phyloP scores from a whole-genome alignment of 352 stramenopile species.

The Saprolegnia parasitica region DNA sequence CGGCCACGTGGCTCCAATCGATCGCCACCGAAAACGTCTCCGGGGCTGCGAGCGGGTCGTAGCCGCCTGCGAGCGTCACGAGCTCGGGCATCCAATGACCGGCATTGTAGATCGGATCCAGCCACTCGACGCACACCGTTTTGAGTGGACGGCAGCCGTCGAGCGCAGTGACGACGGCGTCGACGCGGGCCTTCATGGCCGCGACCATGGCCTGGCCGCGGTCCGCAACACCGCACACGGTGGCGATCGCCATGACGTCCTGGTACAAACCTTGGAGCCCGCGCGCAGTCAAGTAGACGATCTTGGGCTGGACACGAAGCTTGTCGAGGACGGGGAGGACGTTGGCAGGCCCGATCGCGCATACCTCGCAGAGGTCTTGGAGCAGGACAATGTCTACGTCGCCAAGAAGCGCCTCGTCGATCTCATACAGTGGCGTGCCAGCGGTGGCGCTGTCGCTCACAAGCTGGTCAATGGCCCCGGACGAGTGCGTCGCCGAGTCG shows the following conservation, averaged over 20 bases:
- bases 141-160: conserved; percentile 19
- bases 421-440: conserved; percentile 22
- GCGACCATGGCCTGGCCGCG: conserved; percentile 17
- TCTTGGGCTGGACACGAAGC: conserved; percentile 3
- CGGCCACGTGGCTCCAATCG: conserved; percentile 21
- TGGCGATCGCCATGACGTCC: conserved; percentile 18
- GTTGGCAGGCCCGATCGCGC: conserved; percentile 23
- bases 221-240: conserved; percentile 1
- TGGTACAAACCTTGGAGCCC: conserved; percentile 20
- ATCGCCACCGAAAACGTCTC: conserved; percentile 28
- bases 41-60: conserved; percentile 25
- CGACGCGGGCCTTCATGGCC: conserved; percentile 14
- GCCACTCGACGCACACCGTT: conserved; percentile 27
- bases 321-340: conserved; percentile 25
- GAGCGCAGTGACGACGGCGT: conserved; percentile 14
- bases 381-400: conserved; percentile 26
- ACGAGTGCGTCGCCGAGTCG: conserved; percentile 18
- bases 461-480: conserved; percentile 9
- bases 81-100: conserved; percentile 29
- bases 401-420: conserved; percentile 13
- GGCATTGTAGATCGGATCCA: conserved; percentile 29
- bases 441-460: not conserved
- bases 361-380: conserved; percentile 29
- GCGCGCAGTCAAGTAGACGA: conserved; percentile 22
- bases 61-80: conserved; percentile 16